Conservation (phyloP, 2,329 filamentous ascomycete species). For the Aspergillus fumigatiaffinis region DNA sequence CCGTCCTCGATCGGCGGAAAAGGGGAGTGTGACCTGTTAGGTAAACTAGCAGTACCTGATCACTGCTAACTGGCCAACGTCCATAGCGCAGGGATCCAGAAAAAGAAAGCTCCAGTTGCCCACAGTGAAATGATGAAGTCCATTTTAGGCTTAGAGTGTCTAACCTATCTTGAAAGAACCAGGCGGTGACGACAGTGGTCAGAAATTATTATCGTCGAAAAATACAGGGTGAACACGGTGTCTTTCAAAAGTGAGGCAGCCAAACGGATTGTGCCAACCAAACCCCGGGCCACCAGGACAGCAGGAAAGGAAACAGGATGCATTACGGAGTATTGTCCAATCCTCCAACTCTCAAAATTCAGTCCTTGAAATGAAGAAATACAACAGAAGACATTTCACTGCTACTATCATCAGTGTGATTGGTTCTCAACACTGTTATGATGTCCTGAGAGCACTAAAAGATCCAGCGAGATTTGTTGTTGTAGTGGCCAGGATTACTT, state of each 20-base stretch:
- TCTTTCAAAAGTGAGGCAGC: conserved; percentile 34
- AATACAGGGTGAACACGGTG: conserved; percentile 5
- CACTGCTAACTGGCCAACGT: background rate
- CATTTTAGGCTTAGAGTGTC: background rate
- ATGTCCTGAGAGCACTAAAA: background rate
- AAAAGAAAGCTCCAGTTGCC: background rate
- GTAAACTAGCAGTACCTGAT: background rate
- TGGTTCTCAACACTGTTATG: background rate
- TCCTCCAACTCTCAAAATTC: background rate
- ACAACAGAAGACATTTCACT: background rate
- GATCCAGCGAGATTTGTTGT: background rate
- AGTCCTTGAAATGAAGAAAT: background rate
- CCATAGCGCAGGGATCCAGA: background rate
- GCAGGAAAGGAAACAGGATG: background rate
- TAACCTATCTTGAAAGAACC: background rate
- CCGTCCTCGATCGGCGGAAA: background rate
- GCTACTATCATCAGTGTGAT: background rate
- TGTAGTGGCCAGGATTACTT: background rate
- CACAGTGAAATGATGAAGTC: background rate
- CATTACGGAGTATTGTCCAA: background rate
- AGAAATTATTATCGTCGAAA: background rate
- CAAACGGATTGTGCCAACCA: conserved; percentile 30
- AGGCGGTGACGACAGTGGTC: background rate
- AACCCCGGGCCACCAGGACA: conserved; percentile 21
- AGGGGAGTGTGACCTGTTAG: background rate